Evolutionary conservation across 2,329 filamentous ascomycete species (phyloP), one percentile per base, ranked within the genome.

Genomic region (Lasiodiplodia sp.): DNA sequence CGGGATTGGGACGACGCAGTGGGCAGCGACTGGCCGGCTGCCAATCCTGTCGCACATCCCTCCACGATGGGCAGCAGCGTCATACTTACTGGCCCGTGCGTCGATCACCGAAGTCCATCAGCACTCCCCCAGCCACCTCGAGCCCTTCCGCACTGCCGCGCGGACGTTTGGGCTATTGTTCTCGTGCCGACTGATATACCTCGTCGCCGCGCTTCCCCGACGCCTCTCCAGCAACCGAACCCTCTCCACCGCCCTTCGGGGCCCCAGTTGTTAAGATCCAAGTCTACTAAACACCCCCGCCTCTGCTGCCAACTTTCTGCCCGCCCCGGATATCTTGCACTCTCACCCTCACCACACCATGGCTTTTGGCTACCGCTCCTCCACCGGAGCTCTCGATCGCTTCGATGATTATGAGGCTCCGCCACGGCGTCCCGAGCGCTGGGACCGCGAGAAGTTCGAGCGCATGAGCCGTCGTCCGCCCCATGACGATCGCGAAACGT

Each of bases 361-460:
- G 67, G 49, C 67, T 10, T 63, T 70, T 16, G 63, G 49, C 12
- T 79, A 78, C 71, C 76, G 78, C 67, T 77, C 78, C 66, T 82
- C 81, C n/a, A 79, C 79, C 23, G 81, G 81, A 70, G 78, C 81
- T 68, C 77, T 84, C 57, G 79, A 79, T 53, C 79, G 78, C 71
- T 79, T 77, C 70, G 82, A 84, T 34, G 78, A 82, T 25, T 79
- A 77, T 69, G 82, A 84, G 34, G 77, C 81, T 28, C 68, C 69
- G 47, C 73, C 76, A 63, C 77, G 71, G 23, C 72, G 60, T 51
- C 68, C 72, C 56, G 73, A 84, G 71, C 78, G 83, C 73, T 85
- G 83, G 83, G 83, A 85, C 71, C 79, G 83, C 69, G 83, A 84
- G 69, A 80, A 80, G 69, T 85, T 85, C 71, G 83, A 85, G 75